Conservation (phyloP, 139 green algal genomes). For the Pseudopediastrum boryanum region DNA sequence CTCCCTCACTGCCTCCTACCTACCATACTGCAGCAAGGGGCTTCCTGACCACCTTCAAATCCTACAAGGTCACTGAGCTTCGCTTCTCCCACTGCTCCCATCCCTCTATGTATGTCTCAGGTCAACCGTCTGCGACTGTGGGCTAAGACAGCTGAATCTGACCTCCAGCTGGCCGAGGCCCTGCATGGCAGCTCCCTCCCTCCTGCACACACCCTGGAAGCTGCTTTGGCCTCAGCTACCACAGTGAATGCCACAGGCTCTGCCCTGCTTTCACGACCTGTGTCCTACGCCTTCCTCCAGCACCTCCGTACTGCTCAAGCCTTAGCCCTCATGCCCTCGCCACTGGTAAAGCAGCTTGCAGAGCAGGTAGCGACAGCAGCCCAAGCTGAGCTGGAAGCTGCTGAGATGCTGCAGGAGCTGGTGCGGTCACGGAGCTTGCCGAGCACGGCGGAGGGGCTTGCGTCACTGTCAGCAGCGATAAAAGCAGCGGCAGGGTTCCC, state of each 20-base stretch:
- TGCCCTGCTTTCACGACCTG: constrained; percentile 18
- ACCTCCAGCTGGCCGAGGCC: constrained; percentile 73
- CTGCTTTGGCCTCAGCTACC: constrained; percentile 22
- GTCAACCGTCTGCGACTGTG: constrained; percentile 67
- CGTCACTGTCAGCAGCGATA: constrained; percentile 57
- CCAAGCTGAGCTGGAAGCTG: constrained; percentile 58
- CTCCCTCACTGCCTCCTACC: no score
- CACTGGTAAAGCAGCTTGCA: constrained; percentile 14
- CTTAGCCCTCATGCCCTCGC: constrained; percentile 6
- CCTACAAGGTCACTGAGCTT: no score
- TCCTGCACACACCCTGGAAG: constrained; percentile 55
- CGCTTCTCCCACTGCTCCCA: no score
- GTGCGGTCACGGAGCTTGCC: constrained; percentile 36
- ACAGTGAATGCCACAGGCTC: constrained; percentile 35
- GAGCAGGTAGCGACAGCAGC: constrained; percentile 14
- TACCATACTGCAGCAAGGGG: no score
- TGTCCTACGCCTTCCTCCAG: constrained; percentile 20
- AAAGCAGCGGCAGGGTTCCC: constrained; percentile 53
- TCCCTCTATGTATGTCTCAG: constrained; percentile 27
- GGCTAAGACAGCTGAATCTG: constrained; percentile 58
- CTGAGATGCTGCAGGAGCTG: constrained; percentile 55
- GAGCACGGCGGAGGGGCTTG: constrained; percentile 38
- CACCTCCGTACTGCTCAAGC: constrained; percentile 5
- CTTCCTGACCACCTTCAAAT: no score
- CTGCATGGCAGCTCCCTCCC: constrained; percentile 61